A percentile compares a stretch with the other conserved stretches of the same genome.
Conservation (phyloP, 768 basidiomycete genomes). For the Panaeolus papilionaceus region DNA sequence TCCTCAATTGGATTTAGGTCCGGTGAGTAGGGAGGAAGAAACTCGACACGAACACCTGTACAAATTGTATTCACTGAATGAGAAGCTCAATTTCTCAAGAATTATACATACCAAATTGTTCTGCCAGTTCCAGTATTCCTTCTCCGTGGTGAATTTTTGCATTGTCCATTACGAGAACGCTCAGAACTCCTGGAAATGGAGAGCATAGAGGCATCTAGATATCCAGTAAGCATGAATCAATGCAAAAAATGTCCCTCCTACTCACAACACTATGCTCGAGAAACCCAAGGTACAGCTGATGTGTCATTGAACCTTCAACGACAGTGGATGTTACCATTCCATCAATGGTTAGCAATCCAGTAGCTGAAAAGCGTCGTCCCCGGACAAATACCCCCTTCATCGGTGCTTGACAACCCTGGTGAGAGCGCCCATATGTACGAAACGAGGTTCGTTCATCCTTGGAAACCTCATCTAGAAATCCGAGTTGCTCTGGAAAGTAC, state of each 20-base stretch:
- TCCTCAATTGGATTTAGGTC: constrained; percentile 47
- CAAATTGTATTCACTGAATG: constrained; percentile 5
- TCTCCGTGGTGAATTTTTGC: constrained; percentile 37
- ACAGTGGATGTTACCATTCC: constrained; percentile 35
- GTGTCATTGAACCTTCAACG: constrained; percentile 37
- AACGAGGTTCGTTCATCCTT: background rate
- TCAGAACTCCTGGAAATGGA: constrained; percentile 33
- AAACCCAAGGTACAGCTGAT: constrained; percentile 29
- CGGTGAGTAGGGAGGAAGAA: constrained; percentile 44
- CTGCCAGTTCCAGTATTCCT: constrained; percentile 29
- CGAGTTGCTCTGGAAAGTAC: constrained; percentile 11
- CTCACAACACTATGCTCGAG: constrained; percentile 33
- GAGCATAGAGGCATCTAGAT: constrained; percentile 29
- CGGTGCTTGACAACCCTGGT: background rate
- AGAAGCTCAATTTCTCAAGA: background rate
- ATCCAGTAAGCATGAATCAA: background rate
- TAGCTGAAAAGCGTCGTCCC: constrained; percentile 30
- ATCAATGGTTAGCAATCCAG: constrained; percentile 34
- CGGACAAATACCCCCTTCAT: constrained; percentile 32
- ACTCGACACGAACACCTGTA: constrained; percentile 34
- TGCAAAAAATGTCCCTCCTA: constrained; percentile 9
- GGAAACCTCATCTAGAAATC: constrained; percentile 14
- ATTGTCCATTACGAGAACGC: constrained; percentile 40
- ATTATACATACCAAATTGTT: constrained; percentile 21
- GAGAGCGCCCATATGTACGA: background rate